A percentile compares a stretch with the other conserved stretches of the same genome.
Evolutionary conservation across 1,139 yeast genomes (phyloP).

Genomic region (Pichia kudriavzevii): DNA sequence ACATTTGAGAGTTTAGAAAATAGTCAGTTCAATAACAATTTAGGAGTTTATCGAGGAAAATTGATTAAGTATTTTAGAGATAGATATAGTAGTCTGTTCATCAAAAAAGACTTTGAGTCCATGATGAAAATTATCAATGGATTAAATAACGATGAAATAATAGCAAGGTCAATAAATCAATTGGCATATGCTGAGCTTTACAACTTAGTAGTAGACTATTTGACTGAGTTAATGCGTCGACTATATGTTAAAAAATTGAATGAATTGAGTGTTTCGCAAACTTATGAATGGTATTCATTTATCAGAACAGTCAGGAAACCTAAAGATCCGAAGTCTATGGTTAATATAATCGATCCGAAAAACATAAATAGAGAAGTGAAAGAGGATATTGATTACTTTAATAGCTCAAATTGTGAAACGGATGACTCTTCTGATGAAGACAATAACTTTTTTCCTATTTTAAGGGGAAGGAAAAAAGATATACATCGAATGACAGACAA

Average conservation of each 20-base stretch:
- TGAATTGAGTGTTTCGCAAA: slow-evolving; percentile 3
- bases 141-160: background rate
- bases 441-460: slow-evolving; percentile 2
- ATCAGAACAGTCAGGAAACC: slow-evolving; percentile 1
- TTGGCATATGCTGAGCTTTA: slow-evolving; percentile 3
- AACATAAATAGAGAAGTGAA: slow-evolving; percentile 1
- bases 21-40: background rate
- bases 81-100: slow-evolving; percentile 1
- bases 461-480: too few relatives aligned
- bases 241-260: slow-evolving; percentile 6
- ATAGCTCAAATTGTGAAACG: slow-evolving; percentile 2
- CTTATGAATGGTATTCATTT: slow-evolving; percentile 5
- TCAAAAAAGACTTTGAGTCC: background rate
- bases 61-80: background rate
- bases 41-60: slow-evolving; percentile 6
- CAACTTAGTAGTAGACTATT: slow-evolving; percentile 1
- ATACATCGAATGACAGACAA: too few relatives aligned
- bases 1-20: slow-evolving; percentile 9
- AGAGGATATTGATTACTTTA: slow-evolving; percentile 10
- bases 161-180: slow-evolving; percentile 1
- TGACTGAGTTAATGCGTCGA: slow-evolving; percentile 3
- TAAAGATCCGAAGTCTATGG: slow-evolving; percentile 4
- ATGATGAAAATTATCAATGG: slow-evolving; percentile 3
- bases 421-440: slow-evolving; percentile 13
- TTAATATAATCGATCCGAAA: slow-evolving; percentile 3